phyloP scores from a whole-genome alignment of 352 stramenopile species.

The Thalassiosira livingstoniorum region DNA sequence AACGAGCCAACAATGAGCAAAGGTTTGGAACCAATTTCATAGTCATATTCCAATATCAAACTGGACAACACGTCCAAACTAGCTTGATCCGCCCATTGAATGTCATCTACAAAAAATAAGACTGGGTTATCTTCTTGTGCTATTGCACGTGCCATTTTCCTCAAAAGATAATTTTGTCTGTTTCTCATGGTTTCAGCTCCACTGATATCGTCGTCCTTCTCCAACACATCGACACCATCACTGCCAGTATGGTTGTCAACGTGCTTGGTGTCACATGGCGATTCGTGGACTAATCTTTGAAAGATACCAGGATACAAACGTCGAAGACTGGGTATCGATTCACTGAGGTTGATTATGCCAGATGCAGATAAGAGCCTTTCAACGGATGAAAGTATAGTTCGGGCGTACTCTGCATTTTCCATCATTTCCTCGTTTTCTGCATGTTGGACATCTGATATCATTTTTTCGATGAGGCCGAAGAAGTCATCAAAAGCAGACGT shows the following conservation, averaged over 20 bases:
- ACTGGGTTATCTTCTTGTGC: slow-evolving; percentile 1
- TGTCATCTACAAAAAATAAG: slow-evolving; percentile 28
- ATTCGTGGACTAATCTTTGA: not conserved
- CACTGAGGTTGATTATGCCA: slow-evolving; percentile 15
- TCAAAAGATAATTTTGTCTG: slow-evolving; percentile 15
- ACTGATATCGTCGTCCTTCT: not conserved
- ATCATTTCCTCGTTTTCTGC: not conserved
- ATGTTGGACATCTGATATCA: not conserved
- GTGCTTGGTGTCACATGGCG: too few relatives aligned
- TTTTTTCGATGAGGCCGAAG: not conserved
- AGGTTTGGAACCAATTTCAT: not conserved
- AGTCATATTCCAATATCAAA: slow-evolving; percentile 5
- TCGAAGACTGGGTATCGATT: slow-evolving; percentile 3
- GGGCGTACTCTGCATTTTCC: not conserved
- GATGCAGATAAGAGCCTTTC: slow-evolving; percentile 9
- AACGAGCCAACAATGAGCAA: not conserved
- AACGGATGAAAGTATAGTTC: not conserved
- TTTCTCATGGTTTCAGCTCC: not conserved
- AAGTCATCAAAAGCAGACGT: slow-evolving; percentile 9
- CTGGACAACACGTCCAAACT: slow-evolving; percentile 7
- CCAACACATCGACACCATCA: not conserved
- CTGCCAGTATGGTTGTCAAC: slow-evolving; percentile 4
- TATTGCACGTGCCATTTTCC: slow-evolving; percentile 1
- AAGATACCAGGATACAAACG: slow-evolving; percentile 7
- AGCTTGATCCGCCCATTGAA: slow-evolving; percentile 28